Evolutionary conservation across 2,329 filamentous ascomycete genomes (phyloP).

Genomic region (Pseudogymnoascus sp.): DNA sequence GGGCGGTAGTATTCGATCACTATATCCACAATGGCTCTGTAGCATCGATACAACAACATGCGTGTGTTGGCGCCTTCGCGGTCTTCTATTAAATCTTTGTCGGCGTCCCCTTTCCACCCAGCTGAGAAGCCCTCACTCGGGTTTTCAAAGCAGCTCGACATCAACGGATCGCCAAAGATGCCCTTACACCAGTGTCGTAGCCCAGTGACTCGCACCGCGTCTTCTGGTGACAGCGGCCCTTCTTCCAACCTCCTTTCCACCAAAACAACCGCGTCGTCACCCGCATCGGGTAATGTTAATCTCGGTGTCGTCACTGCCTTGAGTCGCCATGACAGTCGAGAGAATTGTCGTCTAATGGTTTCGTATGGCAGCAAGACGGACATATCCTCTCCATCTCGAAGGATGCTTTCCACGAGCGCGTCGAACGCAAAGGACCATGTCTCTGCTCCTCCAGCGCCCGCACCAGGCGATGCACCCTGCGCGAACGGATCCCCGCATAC

Average conservation of each 20-base stretch:
- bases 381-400: constrained; percentile 54
- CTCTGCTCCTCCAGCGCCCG: constrained; percentile 22
- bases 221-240: constrained; percentile 9
- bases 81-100: constrained; percentile 34
- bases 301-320: constrained; percentile 44
- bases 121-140: constrained; percentile 38
- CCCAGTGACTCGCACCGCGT: constrained; percentile 36
- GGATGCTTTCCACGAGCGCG: constrained; percentile 44
- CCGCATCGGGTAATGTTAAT: constrained; percentile 47
- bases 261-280: constrained; percentile 42
- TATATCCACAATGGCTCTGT: constrained; percentile 44
- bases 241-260: constrained; percentile 25
- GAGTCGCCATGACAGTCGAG: constrained; percentile 40
- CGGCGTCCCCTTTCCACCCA: constrained; percentile 31
- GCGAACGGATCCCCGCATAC: constrained; percentile 20
- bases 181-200: constrained; percentile 51
- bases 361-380: constrained; percentile 50
- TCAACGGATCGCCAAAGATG: constrained; percentile 51
- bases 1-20: constrained; percentile 49
- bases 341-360: constrained; percentile 44
- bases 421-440: constrained; percentile 52
- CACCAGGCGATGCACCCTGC: constrained; percentile 2
- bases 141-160: constrained; percentile 41
- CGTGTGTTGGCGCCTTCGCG: constrained; percentile 36
- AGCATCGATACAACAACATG: constrained; percentile 49